phyloP scores from a whole-genome alignment of 1,139 yeast genomes.

The Protomyces pachydermus region DNA sequence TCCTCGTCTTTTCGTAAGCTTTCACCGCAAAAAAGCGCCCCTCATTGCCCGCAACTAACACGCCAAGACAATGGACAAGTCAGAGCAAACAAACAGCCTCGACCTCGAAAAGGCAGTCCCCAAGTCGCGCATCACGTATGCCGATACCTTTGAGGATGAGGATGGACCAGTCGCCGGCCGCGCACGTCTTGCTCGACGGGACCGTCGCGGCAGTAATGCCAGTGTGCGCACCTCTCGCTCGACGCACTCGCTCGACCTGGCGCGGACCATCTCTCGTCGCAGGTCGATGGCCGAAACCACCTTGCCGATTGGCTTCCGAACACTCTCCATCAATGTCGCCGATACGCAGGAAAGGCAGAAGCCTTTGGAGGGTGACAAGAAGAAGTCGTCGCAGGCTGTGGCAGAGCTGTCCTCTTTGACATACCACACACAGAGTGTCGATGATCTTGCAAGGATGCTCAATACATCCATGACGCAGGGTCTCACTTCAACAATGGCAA shows the following conservation, averaged over 20 bases:
- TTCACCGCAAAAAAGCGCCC: no score
- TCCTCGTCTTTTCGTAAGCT: no score
- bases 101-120: neutral
- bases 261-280: constrained; percentile 14
- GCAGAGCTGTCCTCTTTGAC: constrained; percentile 37
- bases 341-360: constrained; percentile 23
- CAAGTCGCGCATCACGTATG: constrained; percentile 21
- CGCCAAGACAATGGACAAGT: neutral
- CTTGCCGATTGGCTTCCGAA: constrained; percentile 27
- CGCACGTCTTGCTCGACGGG: constrained; percentile 6
- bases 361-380: constrained; percentile 1
- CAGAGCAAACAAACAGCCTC: neutral
- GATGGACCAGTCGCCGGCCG: constrained; percentile 8
- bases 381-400: neutral
- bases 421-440: constrained; percentile 38
- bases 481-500: constrained; percentile 37
- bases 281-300: constrained; percentile 24
- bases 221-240: constrained; percentile 3
- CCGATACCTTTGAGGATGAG: constrained; percentile 13
- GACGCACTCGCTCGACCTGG: neutral
- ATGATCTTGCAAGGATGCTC: constrained; percentile 37
- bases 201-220: constrained; percentile 7
- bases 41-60: no score
- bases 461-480: constrained; percentile 39
- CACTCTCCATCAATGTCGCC: constrained; percentile 26